Percentiles rank a stretch among this genome's conserved stretches.
Evolutionary conservation across 345 rosid species (phyloP).

Genomic region (Litchi chinensis): DNA sequence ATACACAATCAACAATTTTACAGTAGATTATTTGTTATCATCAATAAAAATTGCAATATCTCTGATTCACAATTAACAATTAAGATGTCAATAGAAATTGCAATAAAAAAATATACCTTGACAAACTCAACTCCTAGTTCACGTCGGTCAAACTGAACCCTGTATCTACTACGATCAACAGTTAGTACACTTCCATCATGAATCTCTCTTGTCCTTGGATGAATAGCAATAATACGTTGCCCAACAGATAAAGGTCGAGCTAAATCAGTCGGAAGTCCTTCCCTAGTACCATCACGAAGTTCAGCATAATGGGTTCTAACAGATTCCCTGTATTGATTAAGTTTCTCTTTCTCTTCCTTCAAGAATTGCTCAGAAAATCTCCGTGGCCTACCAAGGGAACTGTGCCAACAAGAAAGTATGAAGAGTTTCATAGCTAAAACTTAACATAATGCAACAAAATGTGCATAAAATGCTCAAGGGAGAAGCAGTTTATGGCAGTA

Average conservation of each 20-base stretch:
- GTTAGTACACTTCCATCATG: conserved; percentile 76
- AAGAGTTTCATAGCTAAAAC: neutral
- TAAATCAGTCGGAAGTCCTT: conserved; percentile 85
- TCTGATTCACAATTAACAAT: neutral
- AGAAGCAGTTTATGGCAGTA: conserved; percentile 31
- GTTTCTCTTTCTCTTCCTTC: conserved; percentile 84
- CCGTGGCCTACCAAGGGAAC: conserved; percentile 87
- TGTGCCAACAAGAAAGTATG: conserved; percentile 36
- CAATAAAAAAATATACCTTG: conserved; percentile 45
- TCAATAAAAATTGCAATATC: neutral
- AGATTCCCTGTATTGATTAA: conserved; percentile 68
- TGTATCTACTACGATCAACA: conserved; percentile 61
- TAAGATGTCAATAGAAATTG: neutral
- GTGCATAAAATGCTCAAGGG: neutral
- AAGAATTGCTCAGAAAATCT: conserved; percentile 76
- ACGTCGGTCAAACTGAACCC: conserved; percentile 64
- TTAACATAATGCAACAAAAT: neutral
- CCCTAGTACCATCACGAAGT: conserved; percentile 61
- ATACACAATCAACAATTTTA: neutral
- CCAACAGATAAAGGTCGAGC: conserved; percentile 78
- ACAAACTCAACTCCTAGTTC: conserved; percentile 80
- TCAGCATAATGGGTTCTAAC: conserved; percentile 75
- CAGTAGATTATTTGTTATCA: neutral
- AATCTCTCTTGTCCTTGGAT: conserved; percentile 73
- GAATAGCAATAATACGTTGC: conserved; percentile 67